phyloP scores from a whole-genome alignment of 345 rosid genomes.

The Camelina laxa region DNA sequence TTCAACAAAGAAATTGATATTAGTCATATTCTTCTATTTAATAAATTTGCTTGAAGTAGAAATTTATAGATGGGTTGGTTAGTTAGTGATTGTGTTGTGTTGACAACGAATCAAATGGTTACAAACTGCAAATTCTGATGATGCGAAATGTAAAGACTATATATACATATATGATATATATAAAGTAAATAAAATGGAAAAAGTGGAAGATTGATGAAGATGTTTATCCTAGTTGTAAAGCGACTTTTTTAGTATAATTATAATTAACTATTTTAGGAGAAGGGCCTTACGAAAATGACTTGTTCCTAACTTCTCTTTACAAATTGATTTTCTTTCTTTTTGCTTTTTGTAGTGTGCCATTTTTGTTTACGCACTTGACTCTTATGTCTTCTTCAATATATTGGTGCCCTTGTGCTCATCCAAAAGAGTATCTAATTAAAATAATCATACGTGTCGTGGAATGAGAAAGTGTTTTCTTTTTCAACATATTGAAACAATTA shows the following conservation, averaged over 20 bases:
- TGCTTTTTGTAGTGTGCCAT: constrained; percentile 41
- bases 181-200: constrained; percentile 7
- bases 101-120: not conserved
- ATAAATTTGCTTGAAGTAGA: not conserved
- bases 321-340: constrained; percentile 39
- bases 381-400: constrained; percentile 35
- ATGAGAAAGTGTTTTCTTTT: constrained; percentile 22
- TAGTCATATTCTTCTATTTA: not conserved
- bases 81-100: constrained; percentile 6
- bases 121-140: constrained; percentile 41
- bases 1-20: not conserved
- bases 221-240: constrained; percentile 45
- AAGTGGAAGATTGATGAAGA: constrained; percentile 22
- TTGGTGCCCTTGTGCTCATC: constrained; percentile 46
- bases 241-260: constrained; percentile 15
- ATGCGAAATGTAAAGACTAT: constrained; percentile 6
- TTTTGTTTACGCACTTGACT: constrained; percentile 44
- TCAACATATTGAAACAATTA: not conserved
- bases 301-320: constrained; percentile 57
- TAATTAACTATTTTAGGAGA: constrained; percentile 28
- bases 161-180: too few species aligned
- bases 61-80: constrained; percentile 1
- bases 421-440: constrained; percentile 31
- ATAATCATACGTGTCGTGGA: constrained; percentile 39
- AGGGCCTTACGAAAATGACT: constrained; percentile 54